Conservation (phyloP, 108 stramenopile genomes). For the Schizochytrium sp. region DNA sequence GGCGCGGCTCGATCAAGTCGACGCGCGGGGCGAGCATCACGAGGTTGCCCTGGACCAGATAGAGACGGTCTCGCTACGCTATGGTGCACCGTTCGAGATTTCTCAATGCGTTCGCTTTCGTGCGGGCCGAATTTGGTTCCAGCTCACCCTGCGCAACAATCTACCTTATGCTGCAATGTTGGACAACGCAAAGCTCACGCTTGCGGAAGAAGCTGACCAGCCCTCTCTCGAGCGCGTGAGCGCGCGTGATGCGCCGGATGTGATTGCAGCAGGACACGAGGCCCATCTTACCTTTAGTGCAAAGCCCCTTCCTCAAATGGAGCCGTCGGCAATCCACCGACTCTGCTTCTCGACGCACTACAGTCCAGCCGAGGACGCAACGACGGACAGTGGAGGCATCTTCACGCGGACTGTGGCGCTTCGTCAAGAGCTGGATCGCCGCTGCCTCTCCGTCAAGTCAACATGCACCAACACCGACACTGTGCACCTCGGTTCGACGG, state of each 20-base stretch:
- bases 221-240: neutral
- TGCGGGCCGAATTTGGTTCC: neutral
- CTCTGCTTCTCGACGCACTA: neutral
- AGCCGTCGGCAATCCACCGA: neutral
- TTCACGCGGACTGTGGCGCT: neutral
- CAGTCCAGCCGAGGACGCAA: neutral
- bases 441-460: neutral
- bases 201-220: neutral
- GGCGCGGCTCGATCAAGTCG: neutral
- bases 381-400: neutral
- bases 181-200: neutral
- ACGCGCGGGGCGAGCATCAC: neutral
- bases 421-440: neutral
- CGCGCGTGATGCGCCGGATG: neutral
- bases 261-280: neutral
- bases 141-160: neutral
- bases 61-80: neutral
- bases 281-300: neutral
- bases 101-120: neutral
- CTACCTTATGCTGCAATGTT: neutral
- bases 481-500: neutral
- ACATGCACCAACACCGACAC: neutral
- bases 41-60: neutral
- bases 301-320: neutral
- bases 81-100: neutral